phyloP scores from a whole-genome alignment of 2,329 filamentous ascomycete genomes.

The Diaporthe velutina region DNA sequence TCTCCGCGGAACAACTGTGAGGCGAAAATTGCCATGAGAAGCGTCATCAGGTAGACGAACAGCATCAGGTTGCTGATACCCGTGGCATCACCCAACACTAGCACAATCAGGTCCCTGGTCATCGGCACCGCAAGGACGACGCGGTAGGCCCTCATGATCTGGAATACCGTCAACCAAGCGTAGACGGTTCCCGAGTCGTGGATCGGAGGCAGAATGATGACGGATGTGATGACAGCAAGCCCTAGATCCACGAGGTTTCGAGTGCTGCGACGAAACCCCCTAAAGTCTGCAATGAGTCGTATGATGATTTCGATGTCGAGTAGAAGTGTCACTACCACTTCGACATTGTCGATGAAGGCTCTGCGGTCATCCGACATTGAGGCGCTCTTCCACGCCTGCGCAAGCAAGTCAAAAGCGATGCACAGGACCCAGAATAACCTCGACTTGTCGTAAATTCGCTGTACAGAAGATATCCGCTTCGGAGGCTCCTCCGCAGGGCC shows the following conservation, averaged over 20 bases:
- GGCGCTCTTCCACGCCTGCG: slow-evolving; percentile 82
- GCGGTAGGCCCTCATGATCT: slow-evolving; percentile 92
- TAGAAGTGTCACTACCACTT: slow-evolving; percentile 81
- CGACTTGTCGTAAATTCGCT: slow-evolving; percentile 81
- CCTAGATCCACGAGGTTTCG: slow-evolving; percentile 85
- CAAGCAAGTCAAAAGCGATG: slow-evolving; percentile 84
- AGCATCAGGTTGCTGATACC: slow-evolving; percentile 96
- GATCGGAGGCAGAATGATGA: slow-evolving; percentile 89
- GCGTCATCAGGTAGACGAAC: slow-evolving; percentile 96
- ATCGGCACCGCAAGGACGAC: slow-evolving; percentile 90
- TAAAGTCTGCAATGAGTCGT: slow-evolving; percentile 84
- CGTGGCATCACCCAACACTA: slow-evolving; percentile 90
- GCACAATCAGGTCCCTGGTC: slow-evolving; percentile 85
- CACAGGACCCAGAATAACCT: slow-evolving; percentile 82
- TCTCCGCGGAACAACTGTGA: slow-evolving; percentile 93
- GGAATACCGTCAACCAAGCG: slow-evolving; percentile 91
- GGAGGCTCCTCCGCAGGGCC: slow-evolving; percentile 55
- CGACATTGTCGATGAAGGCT: slow-evolving; percentile 77
- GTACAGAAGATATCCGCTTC: slow-evolving; percentile 65
- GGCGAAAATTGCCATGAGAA: slow-evolving; percentile 92
- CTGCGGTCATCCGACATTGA: slow-evolving; percentile 74
- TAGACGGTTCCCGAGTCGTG: slow-evolving; percentile 79
- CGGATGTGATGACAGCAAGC: slow-evolving; percentile 83
- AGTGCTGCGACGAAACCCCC: slow-evolving; percentile 79
- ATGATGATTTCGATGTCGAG: slow-evolving; percentile 86